Evolutionary conservation across 2,329 filamentous ascomycete species (phyloP).

Genomic region (Parafenestella ontariensis): DNA sequence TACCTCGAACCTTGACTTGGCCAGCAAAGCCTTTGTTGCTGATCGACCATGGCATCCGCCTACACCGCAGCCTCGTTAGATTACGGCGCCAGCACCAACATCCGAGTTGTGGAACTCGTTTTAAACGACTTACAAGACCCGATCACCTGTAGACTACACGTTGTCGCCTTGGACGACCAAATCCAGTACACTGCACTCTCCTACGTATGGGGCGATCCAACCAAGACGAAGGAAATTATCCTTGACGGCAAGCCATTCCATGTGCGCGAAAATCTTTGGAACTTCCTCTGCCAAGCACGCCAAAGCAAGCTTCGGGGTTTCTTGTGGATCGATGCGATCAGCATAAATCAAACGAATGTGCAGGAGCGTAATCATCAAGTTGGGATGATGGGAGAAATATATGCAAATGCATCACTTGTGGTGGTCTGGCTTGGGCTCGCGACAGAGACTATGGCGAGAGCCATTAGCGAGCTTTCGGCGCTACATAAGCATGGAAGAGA

Average conservation of each 20-base stretch:
- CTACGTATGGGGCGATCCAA: background rate
- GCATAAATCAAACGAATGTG: background rate
- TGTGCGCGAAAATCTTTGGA: background rate
- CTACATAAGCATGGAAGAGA: background rate
- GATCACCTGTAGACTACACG: background rate
- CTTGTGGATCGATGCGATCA: background rate
- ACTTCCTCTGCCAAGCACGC: background rate
- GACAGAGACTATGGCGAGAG: background rate
- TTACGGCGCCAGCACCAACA: background rate
- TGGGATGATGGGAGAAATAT: background rate
- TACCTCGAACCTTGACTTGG: background rate
- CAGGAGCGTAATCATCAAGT: background rate
- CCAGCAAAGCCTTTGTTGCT: background rate
- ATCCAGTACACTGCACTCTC: background rate
- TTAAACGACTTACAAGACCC: background rate
- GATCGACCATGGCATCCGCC: background rate
- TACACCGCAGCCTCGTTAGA: background rate
- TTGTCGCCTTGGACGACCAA: background rate
- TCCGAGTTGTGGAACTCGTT: background rate
- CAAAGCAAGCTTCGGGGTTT: background rate
- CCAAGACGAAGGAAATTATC: background rate
- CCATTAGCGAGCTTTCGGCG: background rate
- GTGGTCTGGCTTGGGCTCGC: background rate
- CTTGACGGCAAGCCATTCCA: background rate
- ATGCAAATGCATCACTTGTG: background rate